A percentile compares a stretch with the other conserved stretches of the same genome.
These are phyloP conservation scores for Lipomyces yamanashiensis DNA, from an alignment of 805 yeast genomes.

Conservation along the genomic window DNA sequence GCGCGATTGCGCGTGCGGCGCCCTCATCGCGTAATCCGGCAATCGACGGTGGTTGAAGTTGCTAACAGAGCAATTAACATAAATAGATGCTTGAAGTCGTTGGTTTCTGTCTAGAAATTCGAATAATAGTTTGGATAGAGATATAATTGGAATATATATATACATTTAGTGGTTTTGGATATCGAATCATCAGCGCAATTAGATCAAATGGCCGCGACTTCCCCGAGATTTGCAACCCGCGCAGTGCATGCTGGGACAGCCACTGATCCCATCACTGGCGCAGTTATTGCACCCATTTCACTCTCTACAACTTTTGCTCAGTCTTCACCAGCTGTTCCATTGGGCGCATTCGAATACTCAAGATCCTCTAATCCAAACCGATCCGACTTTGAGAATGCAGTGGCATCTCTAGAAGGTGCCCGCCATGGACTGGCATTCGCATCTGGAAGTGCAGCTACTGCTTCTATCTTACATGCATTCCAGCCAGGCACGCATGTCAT, in stretches of 20 bases:
- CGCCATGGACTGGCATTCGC: slow-evolving; percentile 75
- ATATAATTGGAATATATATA: background rate
- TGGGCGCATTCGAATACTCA: slow-evolving; percentile 82
- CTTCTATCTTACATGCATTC: slow-evolving; percentile 72
- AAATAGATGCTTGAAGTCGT: background rate
- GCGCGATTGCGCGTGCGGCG: slow-evolving; percentile 21
- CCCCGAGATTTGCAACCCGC: slow-evolving; percentile 65
- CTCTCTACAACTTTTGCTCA: slow-evolving; percentile 86
- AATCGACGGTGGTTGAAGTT: background rate
- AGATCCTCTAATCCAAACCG: slow-evolving; percentile 88
- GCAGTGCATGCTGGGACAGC: slow-evolving; percentile 85
- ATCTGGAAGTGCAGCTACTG: slow-evolving; percentile 87
- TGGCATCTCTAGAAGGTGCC: slow-evolving; percentile 79
- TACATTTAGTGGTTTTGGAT: background rate
- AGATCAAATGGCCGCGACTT: slow-evolving; percentile 1
- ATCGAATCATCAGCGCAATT: background rate
- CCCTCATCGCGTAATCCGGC: slow-evolving; percentile 9
- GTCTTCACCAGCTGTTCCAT: slow-evolving; percentile 72
- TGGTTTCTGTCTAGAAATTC: background rate
- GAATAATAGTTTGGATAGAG: background rate
- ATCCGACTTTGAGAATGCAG: slow-evolving; percentile 74
- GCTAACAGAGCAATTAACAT: background rate
- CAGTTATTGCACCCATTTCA: slow-evolving; percentile 83
- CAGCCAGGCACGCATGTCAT: slow-evolving; percentile 74
- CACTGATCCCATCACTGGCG: slow-evolving; percentile 75